Conservation (phyloP, 352 stramenopile genomes). For the Phytophthora sp. region DNA sequence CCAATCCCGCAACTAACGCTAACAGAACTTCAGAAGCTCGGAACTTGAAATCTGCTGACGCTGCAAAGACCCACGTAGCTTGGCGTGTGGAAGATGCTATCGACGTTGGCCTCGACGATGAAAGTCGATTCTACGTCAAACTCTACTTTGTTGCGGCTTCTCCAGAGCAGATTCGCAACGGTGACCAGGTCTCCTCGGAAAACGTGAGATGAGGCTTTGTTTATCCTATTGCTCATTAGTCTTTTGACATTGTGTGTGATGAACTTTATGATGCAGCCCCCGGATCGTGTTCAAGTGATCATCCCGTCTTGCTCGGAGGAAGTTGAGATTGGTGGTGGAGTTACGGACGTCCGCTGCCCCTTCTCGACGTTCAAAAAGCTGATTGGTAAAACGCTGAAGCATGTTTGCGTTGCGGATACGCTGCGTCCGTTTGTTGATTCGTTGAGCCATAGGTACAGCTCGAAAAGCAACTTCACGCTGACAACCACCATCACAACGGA, state of each 20-base stretch:
- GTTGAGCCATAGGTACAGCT: constrained; percentile 17
- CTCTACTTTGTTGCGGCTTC: constrained; percentile 75
- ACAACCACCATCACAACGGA: constrained; percentile 3
- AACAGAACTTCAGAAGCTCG: constrained; percentile 23
- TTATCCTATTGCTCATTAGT: constrained; percentile 2
- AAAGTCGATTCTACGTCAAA: constrained; percentile 68
- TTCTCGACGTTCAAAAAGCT: constrained; percentile 75
- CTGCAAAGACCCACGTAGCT: constrained; percentile 1
- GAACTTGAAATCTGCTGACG: constrained; percentile 8
- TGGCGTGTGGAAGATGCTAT: constrained; percentile 12
- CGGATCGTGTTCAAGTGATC: constrained; percentile 63
- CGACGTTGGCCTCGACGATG: background rate
- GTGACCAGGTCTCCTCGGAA: constrained; percentile 48
- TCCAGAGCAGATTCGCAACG: constrained; percentile 73
- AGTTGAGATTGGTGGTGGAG: constrained; percentile 46
- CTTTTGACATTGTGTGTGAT: too few species aligned
- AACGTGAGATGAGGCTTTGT: constrained; percentile 47
- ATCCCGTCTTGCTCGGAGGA: constrained; percentile 79
- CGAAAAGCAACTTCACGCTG: background rate
- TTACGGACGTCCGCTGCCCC: constrained; percentile 57
- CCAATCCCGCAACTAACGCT: constrained; percentile 10
- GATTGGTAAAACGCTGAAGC: constrained; percentile 67
- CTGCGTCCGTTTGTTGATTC: constrained; percentile 71
- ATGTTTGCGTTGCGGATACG: constrained; percentile 73
- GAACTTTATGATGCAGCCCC: too few species aligned